A percentile compares a stretch with the other conserved stretches of the same genome.
Evolutionary conservation across 1,139 yeast species (phyloP).

Genomic region (Suhomyces panamericanus): DNA sequence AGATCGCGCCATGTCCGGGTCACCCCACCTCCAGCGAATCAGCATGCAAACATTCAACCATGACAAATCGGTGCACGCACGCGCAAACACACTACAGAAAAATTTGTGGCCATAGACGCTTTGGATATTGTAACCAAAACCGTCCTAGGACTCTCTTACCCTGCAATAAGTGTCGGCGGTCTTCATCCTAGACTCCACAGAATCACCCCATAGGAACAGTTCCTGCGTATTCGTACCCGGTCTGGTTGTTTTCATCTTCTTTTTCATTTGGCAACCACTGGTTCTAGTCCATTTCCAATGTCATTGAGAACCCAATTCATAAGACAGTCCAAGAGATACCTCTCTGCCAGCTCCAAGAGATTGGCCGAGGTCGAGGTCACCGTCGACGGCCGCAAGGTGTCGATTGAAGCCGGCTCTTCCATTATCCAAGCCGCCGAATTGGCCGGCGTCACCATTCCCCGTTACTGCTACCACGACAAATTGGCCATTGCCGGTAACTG

Average conservation of each 20-base stretch:
- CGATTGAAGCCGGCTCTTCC: slow-evolving; percentile 84
- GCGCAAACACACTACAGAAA: slow-evolving; percentile 13
- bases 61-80: slow-evolving; percentile 15
- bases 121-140: slow-evolving; percentile 10
- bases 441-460: slow-evolving; percentile 85
- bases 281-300: slow-evolving; percentile 6
- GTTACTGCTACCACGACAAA: slow-evolving; percentile 91
- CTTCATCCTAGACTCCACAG: not conserved
- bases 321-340: slow-evolving; percentile 31
- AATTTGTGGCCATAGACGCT: slow-evolving; percentile 14
- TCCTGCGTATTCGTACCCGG: slow-evolving; percentile 1
- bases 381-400: slow-evolving; percentile 74
- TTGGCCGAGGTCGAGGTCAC: slow-evolving; percentile 70
- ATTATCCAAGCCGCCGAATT: slow-evolving; percentile 90
- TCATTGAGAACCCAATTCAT: slow-evolving; percentile 27
- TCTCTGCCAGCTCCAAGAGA: slow-evolving; percentile 28
- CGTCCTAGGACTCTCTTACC: slow-evolving; percentile 4
- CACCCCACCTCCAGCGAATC: slow-evolving; percentile 31
- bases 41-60: slow-evolving; percentile 28
- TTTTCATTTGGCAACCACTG: slow-evolving; percentile 8
- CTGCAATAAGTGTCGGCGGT: slow-evolving; percentile 3
- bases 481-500: slow-evolving; percentile 93
- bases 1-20: slow-evolving; percentile 10
- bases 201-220: not conserved
- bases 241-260: not conserved